Percentiles rank a stretch among this genome's conserved stretches.
phyloP scores from a whole-genome alignment of 225 moss, liverwort and hornwort genomes.

The Pseudoscleropodium purum region DNA sequence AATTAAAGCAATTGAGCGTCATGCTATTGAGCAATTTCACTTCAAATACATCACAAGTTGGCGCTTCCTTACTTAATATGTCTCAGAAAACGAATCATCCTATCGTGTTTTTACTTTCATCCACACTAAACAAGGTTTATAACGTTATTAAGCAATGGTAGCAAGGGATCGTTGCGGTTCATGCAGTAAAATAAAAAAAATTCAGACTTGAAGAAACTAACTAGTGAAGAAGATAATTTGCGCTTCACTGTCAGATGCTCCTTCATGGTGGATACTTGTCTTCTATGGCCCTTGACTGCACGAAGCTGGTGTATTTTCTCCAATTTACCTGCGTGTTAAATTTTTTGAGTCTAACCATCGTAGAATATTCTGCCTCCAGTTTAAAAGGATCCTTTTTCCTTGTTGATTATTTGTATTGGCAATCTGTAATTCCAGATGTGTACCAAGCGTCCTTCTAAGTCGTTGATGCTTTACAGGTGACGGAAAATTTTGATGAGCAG shows the following conservation, averaged over 20 bases:
- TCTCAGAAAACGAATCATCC: background rate
- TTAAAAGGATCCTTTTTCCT: background rate
- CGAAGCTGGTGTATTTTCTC: background rate
- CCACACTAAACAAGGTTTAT: background rate
- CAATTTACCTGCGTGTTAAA: background rate
- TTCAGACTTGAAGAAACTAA: background rate
- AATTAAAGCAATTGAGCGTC: background rate
- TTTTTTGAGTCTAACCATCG: background rate
- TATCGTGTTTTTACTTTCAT: background rate
- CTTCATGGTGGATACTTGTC: background rate
- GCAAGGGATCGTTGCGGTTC: too few relatives aligned
- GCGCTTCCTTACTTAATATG: background rate
- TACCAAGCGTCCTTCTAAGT: background rate
- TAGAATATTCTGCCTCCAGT: background rate
- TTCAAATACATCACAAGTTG: background rate
- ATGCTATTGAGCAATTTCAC: background rate
- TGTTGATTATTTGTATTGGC: background rate
- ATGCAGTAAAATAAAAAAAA: background rate
- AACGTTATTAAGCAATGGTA: background rate
- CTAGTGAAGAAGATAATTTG: background rate
- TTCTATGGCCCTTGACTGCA: background rate
- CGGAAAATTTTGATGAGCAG: slow-evolving; percentile 82
- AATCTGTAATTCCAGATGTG: background rate
- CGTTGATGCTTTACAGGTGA: slow-evolving; percentile 24
- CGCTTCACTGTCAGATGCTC: background rate